Conservation (phyloP, 2,329 filamentous ascomycete species). For the Cercospora sp. region DNA sequence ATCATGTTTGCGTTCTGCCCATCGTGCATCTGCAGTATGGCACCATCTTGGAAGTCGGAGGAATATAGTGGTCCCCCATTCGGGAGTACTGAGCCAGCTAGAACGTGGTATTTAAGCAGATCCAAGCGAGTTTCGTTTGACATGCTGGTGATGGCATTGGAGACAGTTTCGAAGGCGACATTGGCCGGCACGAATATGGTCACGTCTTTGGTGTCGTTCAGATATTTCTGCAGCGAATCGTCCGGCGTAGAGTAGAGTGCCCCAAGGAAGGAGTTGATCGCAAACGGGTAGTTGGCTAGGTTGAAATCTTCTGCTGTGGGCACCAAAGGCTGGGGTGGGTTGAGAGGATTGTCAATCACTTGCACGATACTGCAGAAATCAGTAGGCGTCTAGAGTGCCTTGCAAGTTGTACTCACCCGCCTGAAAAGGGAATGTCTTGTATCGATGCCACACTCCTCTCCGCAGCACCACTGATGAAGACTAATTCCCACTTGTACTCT, state of each 20-base stretch:
- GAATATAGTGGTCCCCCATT: conserved; percentile 34
- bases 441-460: conserved; percentile 42
- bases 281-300: conserved; percentile 36
- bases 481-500: conserved; percentile 31
- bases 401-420: conserved; percentile 50
- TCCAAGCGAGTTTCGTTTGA: conserved; percentile 32
- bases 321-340: conserved; percentile 50
- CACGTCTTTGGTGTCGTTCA: conserved; percentile 30
- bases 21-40: conserved; percentile 29
- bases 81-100: conserved; percentile 25
- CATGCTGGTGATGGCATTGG: conserved; percentile 37
- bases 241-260: conserved; percentile 50
- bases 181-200: conserved; percentile 39
- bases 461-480: conserved; percentile 46
- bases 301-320: conserved; percentile 40
- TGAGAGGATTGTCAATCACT: conserved; percentile 54
- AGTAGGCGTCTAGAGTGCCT: conserved; percentile 36
- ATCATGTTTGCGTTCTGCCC: conserved; percentile 47
- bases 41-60: conserved; percentile 35
- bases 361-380: conserved; percentile 51
- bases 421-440: conserved; percentile 34
- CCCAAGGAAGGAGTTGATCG: conserved; percentile 51
- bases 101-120: conserved; percentile 41
- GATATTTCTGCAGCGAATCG: conserved; percentile 26
- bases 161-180: conserved; percentile 38